These are phyloP conservation scores for Leccinum subtestaceum DNA, from an alignment of 768 basidiomycete species.

Conservation along the genomic window DNA sequence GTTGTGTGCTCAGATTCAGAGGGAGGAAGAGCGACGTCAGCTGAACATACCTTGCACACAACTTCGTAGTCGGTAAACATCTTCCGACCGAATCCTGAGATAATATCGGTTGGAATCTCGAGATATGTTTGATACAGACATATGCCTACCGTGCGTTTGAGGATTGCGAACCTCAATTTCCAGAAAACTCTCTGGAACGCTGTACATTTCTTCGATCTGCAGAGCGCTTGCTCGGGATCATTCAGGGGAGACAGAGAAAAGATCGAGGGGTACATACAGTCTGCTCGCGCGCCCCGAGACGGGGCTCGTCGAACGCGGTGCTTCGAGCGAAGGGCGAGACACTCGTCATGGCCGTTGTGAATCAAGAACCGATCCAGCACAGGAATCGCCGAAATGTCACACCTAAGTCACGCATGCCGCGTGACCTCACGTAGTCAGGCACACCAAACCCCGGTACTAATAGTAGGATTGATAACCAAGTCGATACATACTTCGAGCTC, in stretches of 20 bases:
- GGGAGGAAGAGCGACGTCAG: background rate
- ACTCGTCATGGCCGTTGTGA: constrained; percentile 30
- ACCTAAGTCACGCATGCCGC: constrained; percentile 14
- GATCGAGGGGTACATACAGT: constrained; percentile 40
- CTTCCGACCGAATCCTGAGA: constrained; percentile 84
- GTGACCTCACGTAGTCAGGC: constrained; percentile 3
- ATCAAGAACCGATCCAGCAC: constrained; percentile 18
- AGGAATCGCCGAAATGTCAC: constrained; percentile 20
- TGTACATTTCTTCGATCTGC: constrained; percentile 98
- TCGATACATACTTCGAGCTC: constrained; percentile 11
- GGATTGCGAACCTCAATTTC: constrained; percentile 98
- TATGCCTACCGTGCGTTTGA: constrained; percentile 80
- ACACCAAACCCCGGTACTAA: too few species aligned
- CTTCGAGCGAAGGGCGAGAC: constrained; percentile 65
- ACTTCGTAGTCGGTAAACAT: constrained; percentile 99
- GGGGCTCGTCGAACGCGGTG: constrained; percentile 52
- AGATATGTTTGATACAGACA: background rate
- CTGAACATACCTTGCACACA: constrained; percentile 76
- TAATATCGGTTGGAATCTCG: background rate
- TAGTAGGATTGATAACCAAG: too few species aligned
- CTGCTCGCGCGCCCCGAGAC: constrained; percentile 51
- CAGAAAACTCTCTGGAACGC: constrained; percentile 92
- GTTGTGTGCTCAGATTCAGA: constrained; percentile 1
- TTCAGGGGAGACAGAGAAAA: constrained; percentile 17
- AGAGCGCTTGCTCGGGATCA: constrained; percentile 35